These are phyloP conservation scores for Yamadazyma spencermartinsiae DNA, from an alignment of 1,139 yeast genomes.

Conservation along the genomic window DNA sequence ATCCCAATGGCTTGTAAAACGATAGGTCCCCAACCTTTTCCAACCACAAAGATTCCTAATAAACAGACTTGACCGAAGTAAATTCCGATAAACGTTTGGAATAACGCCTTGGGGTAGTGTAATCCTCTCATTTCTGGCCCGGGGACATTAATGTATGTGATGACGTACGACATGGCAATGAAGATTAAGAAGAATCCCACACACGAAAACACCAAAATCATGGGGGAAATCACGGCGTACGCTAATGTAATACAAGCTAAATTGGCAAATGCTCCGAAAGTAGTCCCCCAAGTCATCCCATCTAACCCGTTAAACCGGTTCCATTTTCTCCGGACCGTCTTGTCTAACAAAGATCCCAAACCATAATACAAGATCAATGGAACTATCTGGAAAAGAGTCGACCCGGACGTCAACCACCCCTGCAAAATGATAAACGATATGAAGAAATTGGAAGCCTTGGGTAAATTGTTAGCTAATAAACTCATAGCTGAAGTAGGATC, in stretches of 20 bases:
- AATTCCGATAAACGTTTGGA: constrained; percentile 84
- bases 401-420: constrained; percentile 81
- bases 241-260: constrained; percentile 79
- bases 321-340: constrained; percentile 87
- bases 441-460: constrained; percentile 87
- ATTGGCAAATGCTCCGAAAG: constrained; percentile 81
- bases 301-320: constrained; percentile 64
- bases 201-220: constrained; percentile 64
- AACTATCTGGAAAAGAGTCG: constrained; percentile 75
- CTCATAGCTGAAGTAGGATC: constrained; percentile 69
- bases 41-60: constrained; percentile 82
- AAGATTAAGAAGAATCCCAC: constrained; percentile 71
- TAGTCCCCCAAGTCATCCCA: constrained; percentile 80
- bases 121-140: constrained; percentile 78
- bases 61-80: constrained; percentile 85
- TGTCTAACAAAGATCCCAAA: constrained; percentile 68
- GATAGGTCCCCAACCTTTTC: constrained; percentile 94
- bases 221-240: constrained; percentile 81
- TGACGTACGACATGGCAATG: constrained; percentile 77
- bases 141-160: constrained; percentile 64
- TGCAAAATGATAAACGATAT: constrained; percentile 72
- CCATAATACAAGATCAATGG: constrained; percentile 69
- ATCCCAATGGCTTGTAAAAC: constrained; percentile 70
- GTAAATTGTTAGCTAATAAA: constrained; percentile 71
- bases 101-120: constrained; percentile 83